Percentiles rank a stretch among this genome's conserved stretches.
Evolutionary conservation across 768 basidiomycete species (phyloP).

Genomic region (Dentipellis sp.): DNA sequence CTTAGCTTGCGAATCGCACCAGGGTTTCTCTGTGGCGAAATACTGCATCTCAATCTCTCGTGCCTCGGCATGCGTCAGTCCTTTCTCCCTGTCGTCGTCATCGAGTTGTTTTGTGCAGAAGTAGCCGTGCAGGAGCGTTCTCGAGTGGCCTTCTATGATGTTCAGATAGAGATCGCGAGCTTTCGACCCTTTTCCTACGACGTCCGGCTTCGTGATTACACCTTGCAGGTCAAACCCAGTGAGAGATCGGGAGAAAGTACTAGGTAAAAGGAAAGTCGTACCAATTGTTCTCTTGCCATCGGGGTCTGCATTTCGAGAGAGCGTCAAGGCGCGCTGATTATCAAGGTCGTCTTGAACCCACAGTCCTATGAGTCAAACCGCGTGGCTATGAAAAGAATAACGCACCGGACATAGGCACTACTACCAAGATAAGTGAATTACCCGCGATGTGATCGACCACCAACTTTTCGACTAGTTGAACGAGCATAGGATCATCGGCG

Average conservation of each 20-base stretch:
- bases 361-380: background rate
- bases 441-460: conserved; percentile 33
- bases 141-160: conserved; percentile 28
- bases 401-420: conserved; percentile 44
- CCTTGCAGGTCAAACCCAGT: conserved; percentile 19
- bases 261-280: conserved; percentile 7
- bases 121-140: conserved; percentile 32
- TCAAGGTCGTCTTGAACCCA: conserved; percentile 42
- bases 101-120: conserved; percentile 35
- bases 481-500: conserved; percentile 29
- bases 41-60: conserved; percentile 26
- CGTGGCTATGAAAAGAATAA: background rate
- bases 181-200: conserved; percentile 24
- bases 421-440: conserved; percentile 44
- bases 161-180: conserved; percentile 29
- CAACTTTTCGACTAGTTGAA: conserved; percentile 39
- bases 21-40: conserved; percentile 27
- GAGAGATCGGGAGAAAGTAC: too few relatives aligned
- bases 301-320: conserved; percentile 38
- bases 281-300: conserved; percentile 44
- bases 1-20: conserved; percentile 20
- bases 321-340: conserved; percentile 43
- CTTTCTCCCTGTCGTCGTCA: conserved; percentile 24
- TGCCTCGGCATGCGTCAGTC: conserved; percentile 23
- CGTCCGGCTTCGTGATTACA: conserved; percentile 44